phyloP scores from a whole-genome alignment of 2,329 filamentous ascomycete genomes.

The Pseudonectria buxi region DNA sequence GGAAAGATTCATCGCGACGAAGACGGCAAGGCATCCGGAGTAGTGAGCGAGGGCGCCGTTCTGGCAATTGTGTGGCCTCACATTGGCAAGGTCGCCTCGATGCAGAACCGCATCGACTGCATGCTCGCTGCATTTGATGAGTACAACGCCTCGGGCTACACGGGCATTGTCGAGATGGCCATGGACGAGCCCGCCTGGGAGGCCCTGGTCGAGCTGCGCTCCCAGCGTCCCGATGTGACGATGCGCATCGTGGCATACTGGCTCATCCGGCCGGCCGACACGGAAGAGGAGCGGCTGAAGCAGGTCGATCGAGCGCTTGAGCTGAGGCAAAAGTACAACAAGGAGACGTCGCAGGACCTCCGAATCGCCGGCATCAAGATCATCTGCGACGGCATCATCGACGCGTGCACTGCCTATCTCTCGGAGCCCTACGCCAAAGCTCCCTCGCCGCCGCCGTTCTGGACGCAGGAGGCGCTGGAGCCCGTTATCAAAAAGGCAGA shows the following conservation, averaged over 20 bases:
- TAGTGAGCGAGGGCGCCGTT: conserved; percentile 46
- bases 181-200: conserved; percentile 54
- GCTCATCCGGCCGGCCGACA: conserved; percentile 44
- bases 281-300: conserved; percentile 31
- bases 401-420: conserved; percentile 55
- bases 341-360: conserved; percentile 30
- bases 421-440: conserved; percentile 47
- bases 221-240: conserved; percentile 19
- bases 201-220: conserved; percentile 38
- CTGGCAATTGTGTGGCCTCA: conserved; percentile 50
- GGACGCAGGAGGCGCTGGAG: conserved; percentile 44
- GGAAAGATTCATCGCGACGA: conserved; percentile 46
- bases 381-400: conserved; percentile 57
- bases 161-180: conserved; percentile 52
- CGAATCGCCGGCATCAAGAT: conserved; percentile 56
- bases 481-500: conserved; percentile 48
- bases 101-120: conserved; percentile 41
- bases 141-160: conserved; percentile 47
- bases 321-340: conserved; percentile 30
- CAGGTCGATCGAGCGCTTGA: conserved; percentile 46
- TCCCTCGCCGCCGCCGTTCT: conserved; percentile 41
- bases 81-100: conserved; percentile 39
- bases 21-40: conserved; percentile 40
- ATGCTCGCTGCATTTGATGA: conserved; percentile 42
- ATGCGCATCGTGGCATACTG: conserved; percentile 50